phyloP scores from a whole-genome alignment of 2,329 filamentous ascomycete species.

The Aspergillus sp. region DNA sequence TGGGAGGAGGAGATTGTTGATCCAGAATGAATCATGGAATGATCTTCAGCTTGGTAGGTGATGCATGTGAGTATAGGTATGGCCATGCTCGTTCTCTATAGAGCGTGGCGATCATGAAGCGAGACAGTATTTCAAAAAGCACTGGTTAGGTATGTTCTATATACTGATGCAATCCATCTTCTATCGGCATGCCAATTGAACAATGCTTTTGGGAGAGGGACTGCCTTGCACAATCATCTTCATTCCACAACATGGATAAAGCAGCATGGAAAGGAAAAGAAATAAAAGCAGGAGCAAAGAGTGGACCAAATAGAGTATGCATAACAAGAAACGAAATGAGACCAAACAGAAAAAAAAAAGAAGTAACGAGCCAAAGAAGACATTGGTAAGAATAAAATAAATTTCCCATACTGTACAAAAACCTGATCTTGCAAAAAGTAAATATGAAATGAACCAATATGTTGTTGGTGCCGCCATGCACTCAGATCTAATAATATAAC shows the following conservation, averaged over 20 bases:
- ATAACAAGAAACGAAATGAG: background rate
- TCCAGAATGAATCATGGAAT: slow-evolving; percentile 8
- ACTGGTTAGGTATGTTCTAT: background rate
- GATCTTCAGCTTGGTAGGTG: no score
- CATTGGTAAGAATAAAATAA: slow-evolving; percentile 33
- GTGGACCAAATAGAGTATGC: background rate
- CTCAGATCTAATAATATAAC: slow-evolving; percentile 16
- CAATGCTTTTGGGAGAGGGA: background rate
- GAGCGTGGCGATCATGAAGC: no score
- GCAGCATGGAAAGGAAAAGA: no score
- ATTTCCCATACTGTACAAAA: slow-evolving; percentile 43
- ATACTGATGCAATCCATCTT: background rate
- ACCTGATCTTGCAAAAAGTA: slow-evolving; percentile 33
- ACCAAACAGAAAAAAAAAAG: slow-evolving; percentile 16
- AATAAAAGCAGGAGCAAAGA: background rate
- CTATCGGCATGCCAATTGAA: background rate
- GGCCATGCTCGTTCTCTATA: no score
- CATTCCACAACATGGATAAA: background rate
- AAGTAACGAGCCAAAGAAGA: slow-evolving; percentile 24
- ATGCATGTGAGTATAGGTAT: no score
- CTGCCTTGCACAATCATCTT: background rate
- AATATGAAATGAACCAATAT: slow-evolving; percentile 24
- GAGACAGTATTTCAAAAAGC: background rate
- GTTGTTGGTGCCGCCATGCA: slow-evolving; percentile 8
- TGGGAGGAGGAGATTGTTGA: slow-evolving; percentile 31